Evolutionary conservation across 495 filamentous ascomycete genomes (phyloP).

Genomic region (Tuber umbilicatum): DNA sequence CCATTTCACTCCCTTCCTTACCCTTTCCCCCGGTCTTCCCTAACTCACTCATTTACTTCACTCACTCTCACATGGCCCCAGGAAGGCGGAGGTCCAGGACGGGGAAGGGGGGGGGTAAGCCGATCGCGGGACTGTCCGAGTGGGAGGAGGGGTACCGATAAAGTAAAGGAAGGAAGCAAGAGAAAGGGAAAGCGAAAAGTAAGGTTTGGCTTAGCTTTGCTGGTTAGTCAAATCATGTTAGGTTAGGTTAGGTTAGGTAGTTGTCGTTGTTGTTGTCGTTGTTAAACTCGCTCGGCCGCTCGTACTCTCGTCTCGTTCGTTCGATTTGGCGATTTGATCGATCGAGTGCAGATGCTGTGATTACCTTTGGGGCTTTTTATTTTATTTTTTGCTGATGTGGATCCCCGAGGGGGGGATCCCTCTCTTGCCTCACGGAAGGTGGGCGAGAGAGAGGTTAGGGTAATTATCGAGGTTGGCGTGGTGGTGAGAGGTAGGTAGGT

Average conservation of each 20-base stretch:
- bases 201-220: background rate
- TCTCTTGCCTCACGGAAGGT: background rate
- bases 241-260: background rate
- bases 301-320: constrained; percentile 2
- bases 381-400: constrained; percentile 3
- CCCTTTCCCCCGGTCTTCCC: background rate
- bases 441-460: background rate
- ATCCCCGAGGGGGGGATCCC: background rate
- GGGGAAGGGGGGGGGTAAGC: background rate
- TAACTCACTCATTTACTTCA: background rate
- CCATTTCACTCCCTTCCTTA: background rate
- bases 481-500: background rate
- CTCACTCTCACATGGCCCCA: background rate
- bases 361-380: constrained; percentile 1
- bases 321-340: constrained; percentile 38
- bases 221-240: background rate
- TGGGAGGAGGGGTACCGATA: background rate
- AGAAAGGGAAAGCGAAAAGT: background rate
- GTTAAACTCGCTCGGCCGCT: constrained; percentile 1
- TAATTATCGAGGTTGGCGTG: constrained; percentile 1
- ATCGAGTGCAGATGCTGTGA: constrained; percentile 28
- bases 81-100: background rate
- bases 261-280: background rate
- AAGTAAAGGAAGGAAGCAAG: background rate
- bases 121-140: constrained; percentile 1